phyloP scores from a whole-genome alignment of 2,329 filamentous ascomycete species.

The Colletotrichum musicola region DNA sequence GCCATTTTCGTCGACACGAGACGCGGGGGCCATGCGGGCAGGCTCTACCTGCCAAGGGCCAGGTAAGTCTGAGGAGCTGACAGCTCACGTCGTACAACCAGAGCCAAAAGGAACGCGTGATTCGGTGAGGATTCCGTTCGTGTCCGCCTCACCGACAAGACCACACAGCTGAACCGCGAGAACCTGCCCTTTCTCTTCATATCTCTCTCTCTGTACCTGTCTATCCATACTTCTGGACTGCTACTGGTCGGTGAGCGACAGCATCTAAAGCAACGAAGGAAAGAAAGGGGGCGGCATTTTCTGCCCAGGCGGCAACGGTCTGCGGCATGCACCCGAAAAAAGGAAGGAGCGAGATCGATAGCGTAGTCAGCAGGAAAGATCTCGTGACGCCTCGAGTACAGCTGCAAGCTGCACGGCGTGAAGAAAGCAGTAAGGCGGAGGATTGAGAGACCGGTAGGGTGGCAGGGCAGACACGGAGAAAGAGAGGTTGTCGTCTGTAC shows the following conservation, averaged over 20 bases:
- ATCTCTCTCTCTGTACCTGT: too few relatives aligned
- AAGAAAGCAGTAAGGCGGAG: slow-evolving; percentile 38
- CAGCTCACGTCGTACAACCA: slow-evolving; percentile 33
- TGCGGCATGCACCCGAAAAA: background rate
- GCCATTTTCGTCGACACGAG: slow-evolving; percentile 32
- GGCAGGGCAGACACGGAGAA: too few relatives aligned
- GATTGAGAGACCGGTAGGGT: slow-evolving; percentile 28
- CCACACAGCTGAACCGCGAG: background rate
- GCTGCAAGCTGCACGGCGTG: slow-evolving; percentile 34
- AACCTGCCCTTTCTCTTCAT: too few relatives aligned
- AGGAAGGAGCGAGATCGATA: slow-evolving; percentile 11
- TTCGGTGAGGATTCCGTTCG: slow-evolving; percentile 28
- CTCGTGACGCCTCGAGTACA: slow-evolving; percentile 24
- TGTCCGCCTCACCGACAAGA: slow-evolving; percentile 35
- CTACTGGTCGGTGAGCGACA: background rate
- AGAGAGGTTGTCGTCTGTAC: slow-evolving; percentile 2
- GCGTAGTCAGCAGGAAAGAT: slow-evolving; percentile 19
- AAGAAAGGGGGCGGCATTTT: background rate
- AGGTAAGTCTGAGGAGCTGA: slow-evolving; percentile 30
- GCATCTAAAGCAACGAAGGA: too few relatives aligned
- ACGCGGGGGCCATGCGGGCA: slow-evolving; percentile 33
- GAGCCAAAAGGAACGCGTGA: slow-evolving; percentile 24
- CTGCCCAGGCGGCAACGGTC: background rate
- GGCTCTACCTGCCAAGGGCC: slow-evolving; percentile 21
- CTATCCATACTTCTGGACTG: too few relatives aligned